phyloP scores from a whole-genome alignment of 257 asterid genomes.

The Solanum gracilifrons region DNA sequence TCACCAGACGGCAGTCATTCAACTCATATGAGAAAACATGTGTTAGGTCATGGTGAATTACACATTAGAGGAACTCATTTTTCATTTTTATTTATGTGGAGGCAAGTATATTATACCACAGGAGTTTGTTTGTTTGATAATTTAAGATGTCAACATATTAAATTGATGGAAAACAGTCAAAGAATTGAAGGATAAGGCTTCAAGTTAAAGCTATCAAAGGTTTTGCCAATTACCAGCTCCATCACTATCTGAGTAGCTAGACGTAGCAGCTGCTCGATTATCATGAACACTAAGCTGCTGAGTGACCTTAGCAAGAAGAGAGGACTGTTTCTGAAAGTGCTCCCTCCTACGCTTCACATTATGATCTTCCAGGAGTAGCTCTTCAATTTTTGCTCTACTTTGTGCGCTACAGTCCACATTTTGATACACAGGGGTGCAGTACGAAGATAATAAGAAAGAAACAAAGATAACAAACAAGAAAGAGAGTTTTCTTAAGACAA shows the following conservation, averaged over 20 bases:
- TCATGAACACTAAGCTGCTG: constrained; percentile 16
- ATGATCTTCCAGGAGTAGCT: constrained; percentile 20
- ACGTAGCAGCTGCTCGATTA: constrained; percentile 13
- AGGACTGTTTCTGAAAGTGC: constrained; percentile 14
- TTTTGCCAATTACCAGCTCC: constrained; percentile 7
- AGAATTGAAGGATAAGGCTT: neutral
- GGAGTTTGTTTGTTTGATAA: neutral
- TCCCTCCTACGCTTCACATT: constrained; percentile 21
- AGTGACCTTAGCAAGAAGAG: constrained; percentile 18
- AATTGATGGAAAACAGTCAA: neutral
- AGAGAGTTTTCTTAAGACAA: neutral
- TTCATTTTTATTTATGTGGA: neutral
- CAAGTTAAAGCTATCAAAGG: neutral
- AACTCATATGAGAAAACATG: neutral
- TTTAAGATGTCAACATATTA: neutral
- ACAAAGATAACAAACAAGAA: neutral
- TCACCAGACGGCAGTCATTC: neutral
- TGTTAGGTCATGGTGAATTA: neutral
- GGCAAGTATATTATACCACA: neutral
- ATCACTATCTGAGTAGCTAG: constrained; percentile 11
- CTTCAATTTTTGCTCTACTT: constrained; percentile 18
- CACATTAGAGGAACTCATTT: neutral
- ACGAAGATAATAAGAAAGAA: neutral
- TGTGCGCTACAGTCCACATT: constrained; percentile 6
- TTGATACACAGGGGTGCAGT: neutral